These are phyloP conservation scores for Ganoderma resinaceum DNA, from an alignment of 1,284 basidiomycete species.

Conservation along the genomic window DNA sequence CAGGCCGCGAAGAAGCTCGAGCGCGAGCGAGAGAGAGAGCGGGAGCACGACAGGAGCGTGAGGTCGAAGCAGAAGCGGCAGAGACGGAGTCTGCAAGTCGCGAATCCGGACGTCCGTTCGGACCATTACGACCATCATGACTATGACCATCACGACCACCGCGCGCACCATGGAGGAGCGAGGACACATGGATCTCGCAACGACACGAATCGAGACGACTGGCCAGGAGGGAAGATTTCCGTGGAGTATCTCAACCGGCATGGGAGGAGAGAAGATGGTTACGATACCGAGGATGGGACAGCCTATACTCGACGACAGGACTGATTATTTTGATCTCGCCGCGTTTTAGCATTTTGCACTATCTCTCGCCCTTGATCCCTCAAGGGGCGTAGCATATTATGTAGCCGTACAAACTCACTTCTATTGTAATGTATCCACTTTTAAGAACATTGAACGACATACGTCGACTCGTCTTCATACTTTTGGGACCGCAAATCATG, in stretches of 20 bases:
- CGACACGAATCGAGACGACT: conserved; percentile 10
- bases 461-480: neutral
- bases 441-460: neutral
- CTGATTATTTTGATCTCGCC: too few species aligned
- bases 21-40: conserved; percentile 13
- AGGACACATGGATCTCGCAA: conserved; percentile 18
- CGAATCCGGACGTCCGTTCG: conserved; percentile 24
- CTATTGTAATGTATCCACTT: neutral
- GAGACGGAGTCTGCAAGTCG: conserved; percentile 21
- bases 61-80: conserved; percentile 7
- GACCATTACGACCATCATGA: conserved; percentile 21
- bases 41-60: conserved; percentile 13
- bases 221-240: conserved; percentile 16
- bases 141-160: conserved; percentile 11
- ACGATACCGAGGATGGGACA: conserved; percentile 23
- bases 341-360: neutral
- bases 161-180: conserved; percentile 12
- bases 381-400: neutral
- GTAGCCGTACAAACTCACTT: neutral
- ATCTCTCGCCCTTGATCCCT: neutral
- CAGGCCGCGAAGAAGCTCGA: neutral
- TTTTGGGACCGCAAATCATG: too few species aligned
- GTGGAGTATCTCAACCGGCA: conserved; percentile 21
- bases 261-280: conserved; percentile 25
- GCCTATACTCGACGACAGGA: conserved; percentile 20